Evolutionary conservation across 177 flowering plant species (phyloP).

Genomic region (Vitis hybrid): DNA sequence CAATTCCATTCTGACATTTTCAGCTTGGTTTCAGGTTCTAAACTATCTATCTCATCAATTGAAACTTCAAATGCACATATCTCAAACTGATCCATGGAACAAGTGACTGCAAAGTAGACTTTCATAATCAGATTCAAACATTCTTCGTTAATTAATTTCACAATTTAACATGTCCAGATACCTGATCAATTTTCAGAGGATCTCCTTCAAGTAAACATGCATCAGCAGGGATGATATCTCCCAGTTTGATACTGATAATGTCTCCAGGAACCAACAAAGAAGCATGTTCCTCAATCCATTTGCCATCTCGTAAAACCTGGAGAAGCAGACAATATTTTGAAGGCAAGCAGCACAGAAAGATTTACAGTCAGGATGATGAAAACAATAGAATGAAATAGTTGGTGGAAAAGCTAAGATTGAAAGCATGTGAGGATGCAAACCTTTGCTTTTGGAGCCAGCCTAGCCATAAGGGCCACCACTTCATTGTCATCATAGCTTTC

Average conservation of each 20-base stretch:
- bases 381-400: neutral
- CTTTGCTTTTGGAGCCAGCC: conserved; percentile 35
- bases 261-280: conserved; percentile 34
- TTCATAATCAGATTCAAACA: no score
- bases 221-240: conserved; percentile 37
- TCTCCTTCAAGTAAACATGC: conserved; percentile 35
- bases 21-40: no score
- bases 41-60: no score
- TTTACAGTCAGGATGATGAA: neutral
- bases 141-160: no score
- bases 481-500: conserved; percentile 40
- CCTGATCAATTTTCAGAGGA: conserved; percentile 32
- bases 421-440: conserved; percentile 3
- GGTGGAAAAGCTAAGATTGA: neutral
- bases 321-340: neutral
- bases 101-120: no score
- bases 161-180: neutral
- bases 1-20: no score
- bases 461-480: conserved; percentile 35
- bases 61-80: no score
- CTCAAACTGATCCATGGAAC: no score
- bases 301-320: conserved; percentile 31
- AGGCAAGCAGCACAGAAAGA: neutral
- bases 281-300: conserved; percentile 34
- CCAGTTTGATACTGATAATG: conserved; percentile 29